Evolutionary conservation across 495 filamentous ascomycete species (phyloP), one percentile per base, ranked within the genome.

Genomic region (Trypethelium eluteriae): DNA sequence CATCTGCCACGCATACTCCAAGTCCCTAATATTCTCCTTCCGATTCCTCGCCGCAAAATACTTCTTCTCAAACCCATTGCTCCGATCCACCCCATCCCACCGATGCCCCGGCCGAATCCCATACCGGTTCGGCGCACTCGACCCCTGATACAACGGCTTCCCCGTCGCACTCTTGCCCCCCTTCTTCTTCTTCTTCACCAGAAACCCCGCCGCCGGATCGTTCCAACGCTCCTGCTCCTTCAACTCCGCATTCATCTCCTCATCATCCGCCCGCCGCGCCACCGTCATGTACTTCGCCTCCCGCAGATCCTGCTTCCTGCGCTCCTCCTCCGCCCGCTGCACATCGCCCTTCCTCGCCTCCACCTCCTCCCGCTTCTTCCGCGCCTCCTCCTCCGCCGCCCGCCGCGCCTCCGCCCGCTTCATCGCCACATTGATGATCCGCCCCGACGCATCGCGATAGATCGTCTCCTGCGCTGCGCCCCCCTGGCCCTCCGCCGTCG

Each of bases 81-180:
- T 82, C 70, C 94, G 81, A 84, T 98, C 95, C 49, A 98, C 95
- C 14, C 95, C 95, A 85, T 99, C 94, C 94, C 94, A 99, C 71
- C 88, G 78, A 80, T 96, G 88, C 7, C 94, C 95, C 2, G 94
- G 94, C 68, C 87, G 79, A 68, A 98, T 98, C 18, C 91, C 90
- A 82, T 96, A 98, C 65, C 94, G 83, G 85, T 99, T 99, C 68
- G 94, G 94, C 76, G 85, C 78, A 64, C 86, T 89, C 0, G 86
- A 79, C 0, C 93, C 94, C 68, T 85, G 79, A 76, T 97, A 99
- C 32, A 92, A 72, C 62, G 91, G 90, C 71, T 82, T 87, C 49
- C 90, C 88, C 11, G 83, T 85, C 35, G 69, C 74, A 65, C 77
- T 78, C 73, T 78, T 81, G n/a, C 76, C 70, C 44, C 71, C 67